A percentile compares a stretch with the other conserved stretches of the same genome.
These are phyloP conservation scores for Lasiodiplodia hormozganensis DNA, from an alignment of 2,329 filamentous ascomycete species.

Conservation along the genomic window DNA sequence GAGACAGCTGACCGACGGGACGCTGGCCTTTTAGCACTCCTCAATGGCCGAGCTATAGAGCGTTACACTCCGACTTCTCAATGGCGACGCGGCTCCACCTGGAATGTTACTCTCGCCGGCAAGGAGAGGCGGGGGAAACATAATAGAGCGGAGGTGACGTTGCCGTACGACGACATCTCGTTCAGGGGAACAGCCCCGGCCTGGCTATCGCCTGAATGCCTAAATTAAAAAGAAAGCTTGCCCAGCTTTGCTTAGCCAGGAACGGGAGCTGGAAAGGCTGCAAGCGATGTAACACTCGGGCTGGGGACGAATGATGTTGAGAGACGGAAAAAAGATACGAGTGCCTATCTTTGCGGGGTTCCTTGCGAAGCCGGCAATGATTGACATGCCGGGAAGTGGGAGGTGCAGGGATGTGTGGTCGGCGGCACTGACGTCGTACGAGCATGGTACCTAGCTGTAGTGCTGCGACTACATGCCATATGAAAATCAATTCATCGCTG, in stretches of 20 bases:
- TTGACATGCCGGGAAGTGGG: constrained; percentile 11
- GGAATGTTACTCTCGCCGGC: constrained; percentile 3
- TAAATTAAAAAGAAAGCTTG: background rate
- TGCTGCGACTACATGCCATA: too few species aligned
- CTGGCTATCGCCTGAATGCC: background rate
- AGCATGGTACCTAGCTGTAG: background rate
- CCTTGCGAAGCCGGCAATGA: constrained; percentile 11
- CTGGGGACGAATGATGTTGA: background rate
- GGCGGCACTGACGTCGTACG: constrained; percentile 1
- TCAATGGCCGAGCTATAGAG: background rate
- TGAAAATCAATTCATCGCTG: too few species aligned
- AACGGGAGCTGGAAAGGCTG: too few species aligned
- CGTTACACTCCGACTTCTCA: constrained; percentile 9
- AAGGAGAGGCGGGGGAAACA: background rate
- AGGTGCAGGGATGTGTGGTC: constrained; percentile 8
- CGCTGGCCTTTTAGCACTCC: background rate
- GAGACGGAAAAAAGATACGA: background rate
- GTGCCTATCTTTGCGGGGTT: constrained; percentile 20
- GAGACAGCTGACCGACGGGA: background rate
- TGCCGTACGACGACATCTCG: constrained; percentile 8
- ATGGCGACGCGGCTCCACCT: background rate
- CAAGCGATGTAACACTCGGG: constrained; percentile 25
- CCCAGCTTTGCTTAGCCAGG: background rate
- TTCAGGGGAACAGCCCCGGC: background rate
- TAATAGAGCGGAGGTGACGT: constrained; percentile 13